Evolutionary conservation across 345 rosid species (phyloP), one percentile per base, ranked within the genome.

Genomic region (Boechera stricta): DNA sequence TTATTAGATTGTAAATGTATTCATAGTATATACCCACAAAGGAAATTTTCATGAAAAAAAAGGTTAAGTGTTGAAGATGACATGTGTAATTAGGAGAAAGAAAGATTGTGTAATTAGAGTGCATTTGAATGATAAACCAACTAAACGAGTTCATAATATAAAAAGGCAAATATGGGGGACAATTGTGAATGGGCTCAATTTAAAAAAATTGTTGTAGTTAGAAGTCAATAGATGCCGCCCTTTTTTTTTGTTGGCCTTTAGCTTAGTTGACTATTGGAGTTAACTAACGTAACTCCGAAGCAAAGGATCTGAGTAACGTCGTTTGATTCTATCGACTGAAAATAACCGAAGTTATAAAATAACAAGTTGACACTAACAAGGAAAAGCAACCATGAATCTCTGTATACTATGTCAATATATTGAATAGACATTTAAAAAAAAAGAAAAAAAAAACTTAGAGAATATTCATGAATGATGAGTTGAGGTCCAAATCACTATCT

Each of bases 221-320:
- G 7, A 35, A 58, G 75, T 58, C 57, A 45, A 59, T 45, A 6
- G n/a, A 15, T 60, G 75, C 80, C 53, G 71, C 65, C 80, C 18
- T 31, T 44, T 69, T 29, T 29, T 0, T 24, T 16, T 4, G 48
- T 54, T 47, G 31, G 66, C 67, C 31, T 45, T 57, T 47, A 58
- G 44, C n/a, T 35, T 29, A 62, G 66, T 54, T 77, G 76, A 70
- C 71, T 31, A n/a, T n/a, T 16, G n/a, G 45, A 24, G 66, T 57
- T 56, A 65, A 12, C 45, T 67, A 58, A 64, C 58, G 65, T 69
- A 31, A 62, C 18, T 42, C 65, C 26, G 24, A 69, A 53, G 70
- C 31, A 76, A 61, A 69, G 63, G 48, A 62, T 60, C 33, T 18
- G 16, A 18, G 47, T 21, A 10, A 26, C 2, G 58, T 74, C 16